Conservation (phyloP, 2,329 filamentous ascomycete genomes). For the Akanthomyces dipterigenus region DNA sequence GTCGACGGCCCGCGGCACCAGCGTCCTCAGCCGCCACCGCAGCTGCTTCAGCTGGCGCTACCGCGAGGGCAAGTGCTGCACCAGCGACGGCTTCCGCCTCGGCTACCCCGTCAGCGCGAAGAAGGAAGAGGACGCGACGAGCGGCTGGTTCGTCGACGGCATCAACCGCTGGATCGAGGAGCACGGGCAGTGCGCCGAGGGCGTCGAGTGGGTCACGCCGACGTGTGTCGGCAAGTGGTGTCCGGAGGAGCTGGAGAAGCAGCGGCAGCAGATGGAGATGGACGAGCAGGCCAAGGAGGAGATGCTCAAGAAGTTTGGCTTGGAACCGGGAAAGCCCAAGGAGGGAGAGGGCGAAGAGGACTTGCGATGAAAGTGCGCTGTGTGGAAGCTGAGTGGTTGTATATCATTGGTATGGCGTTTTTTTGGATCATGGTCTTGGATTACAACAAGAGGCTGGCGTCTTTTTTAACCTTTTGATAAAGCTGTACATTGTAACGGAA, state of each 20-base stretch:
- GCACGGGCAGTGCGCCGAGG: slow-evolving; percentile 33
- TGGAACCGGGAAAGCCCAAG: not conserved
- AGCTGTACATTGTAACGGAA: not conserved
- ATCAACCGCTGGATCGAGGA: slow-evolving; percentile 41
- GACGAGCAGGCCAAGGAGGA: not conserved
- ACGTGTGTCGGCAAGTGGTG: slow-evolving; percentile 16
- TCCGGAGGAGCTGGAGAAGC: not conserved
- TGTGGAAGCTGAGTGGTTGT: not conserved
- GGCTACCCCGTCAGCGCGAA: slow-evolving; percentile 30
- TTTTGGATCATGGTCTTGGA: not conserved
- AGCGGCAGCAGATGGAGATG: not conserved
- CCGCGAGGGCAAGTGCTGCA: slow-evolving; percentile 38
- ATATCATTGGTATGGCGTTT: slow-evolving; percentile 6
- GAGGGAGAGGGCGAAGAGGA: not conserved
- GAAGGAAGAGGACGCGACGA: slow-evolving; percentile 29
- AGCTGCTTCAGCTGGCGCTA: slow-evolving; percentile 43
- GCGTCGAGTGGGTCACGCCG: slow-evolving; percentile 33
- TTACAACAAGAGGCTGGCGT: not conserved
- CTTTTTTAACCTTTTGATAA: not conserved
- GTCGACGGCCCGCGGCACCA: slow-evolving; percentile 8
- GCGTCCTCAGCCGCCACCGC: slow-evolving; percentile 26
- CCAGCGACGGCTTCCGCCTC: slow-evolving; percentile 36
- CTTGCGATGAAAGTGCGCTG: not conserved
- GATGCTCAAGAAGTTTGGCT: not conserved
- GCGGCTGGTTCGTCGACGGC: slow-evolving; percentile 40